A percentile compares a stretch with the other conserved stretches of the same genome.
These are phyloP conservation scores for Gracilaria caudata DNA, from an alignment of 23 red algal species.

Conservation along the genomic window DNA sequence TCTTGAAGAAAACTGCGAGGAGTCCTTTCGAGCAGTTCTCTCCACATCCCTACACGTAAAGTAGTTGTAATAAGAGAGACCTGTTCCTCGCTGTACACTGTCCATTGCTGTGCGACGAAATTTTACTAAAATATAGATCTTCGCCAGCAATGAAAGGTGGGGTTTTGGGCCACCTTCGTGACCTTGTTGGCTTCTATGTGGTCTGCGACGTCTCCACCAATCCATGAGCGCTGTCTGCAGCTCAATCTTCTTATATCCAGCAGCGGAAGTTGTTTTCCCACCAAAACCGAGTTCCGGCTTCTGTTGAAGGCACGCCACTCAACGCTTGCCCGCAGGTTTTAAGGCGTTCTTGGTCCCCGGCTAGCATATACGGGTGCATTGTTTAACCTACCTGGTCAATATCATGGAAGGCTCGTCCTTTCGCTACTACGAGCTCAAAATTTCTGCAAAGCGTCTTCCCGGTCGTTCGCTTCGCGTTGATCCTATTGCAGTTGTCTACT, in stretches of 20 bases:
- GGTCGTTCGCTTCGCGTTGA: slow-evolving; percentile 46
- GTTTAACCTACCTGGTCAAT: background rate
- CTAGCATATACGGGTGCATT: background rate
- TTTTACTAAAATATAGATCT: too few species aligned
- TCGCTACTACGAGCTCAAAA: slow-evolving; percentile 64
- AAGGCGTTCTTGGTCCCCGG: background rate
- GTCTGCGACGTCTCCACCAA: background rate
- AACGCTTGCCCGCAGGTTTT: background rate
- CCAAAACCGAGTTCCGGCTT: background rate
- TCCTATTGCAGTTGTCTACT: slow-evolving; percentile 44
- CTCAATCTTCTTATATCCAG: background rate
- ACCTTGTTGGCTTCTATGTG: background rate
- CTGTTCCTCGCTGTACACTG: too few species aligned
- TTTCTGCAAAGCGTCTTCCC: slow-evolving; percentile 58
- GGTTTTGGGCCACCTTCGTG: background rate
- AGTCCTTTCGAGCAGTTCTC: too few species aligned
- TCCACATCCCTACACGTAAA: too few species aligned
- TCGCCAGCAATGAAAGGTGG: background rate
- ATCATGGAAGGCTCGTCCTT: slow-evolving; percentile 46
- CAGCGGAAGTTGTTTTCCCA: background rate
- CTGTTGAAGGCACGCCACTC: background rate
- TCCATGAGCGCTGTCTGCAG: background rate
- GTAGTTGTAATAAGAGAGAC: too few species aligned
- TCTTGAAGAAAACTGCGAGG: too few species aligned
- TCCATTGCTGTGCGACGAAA: too few species aligned